These are phyloP conservation scores for Phytophthora cajani DNA, from an alignment of 352 stramenopile genomes.

Conservation along the genomic window DNA sequence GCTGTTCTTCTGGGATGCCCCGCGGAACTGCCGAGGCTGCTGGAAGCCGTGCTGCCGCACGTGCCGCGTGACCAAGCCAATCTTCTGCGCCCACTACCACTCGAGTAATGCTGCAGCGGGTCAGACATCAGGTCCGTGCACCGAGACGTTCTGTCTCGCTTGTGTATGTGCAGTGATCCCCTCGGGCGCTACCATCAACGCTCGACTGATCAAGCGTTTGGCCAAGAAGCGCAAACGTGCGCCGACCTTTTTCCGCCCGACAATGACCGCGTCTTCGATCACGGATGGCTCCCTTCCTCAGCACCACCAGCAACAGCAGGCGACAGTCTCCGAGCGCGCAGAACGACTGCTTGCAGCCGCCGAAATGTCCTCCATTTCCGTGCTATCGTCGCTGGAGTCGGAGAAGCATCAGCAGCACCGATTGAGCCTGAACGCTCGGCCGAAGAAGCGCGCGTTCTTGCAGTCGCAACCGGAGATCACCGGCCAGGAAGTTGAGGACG, in stretches of 20 bases:
- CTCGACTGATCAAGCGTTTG: constrained; percentile 64
- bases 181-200: constrained; percentile 68
- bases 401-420: constrained; percentile 74
- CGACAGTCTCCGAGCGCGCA: constrained; percentile 20
- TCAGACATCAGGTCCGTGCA: constrained; percentile 50
- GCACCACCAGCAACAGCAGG: constrained; percentile 5
- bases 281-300: constrained; percentile 35
- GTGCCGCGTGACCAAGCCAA: constrained; percentile 72
- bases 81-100: constrained; percentile 80
- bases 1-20: constrained; percentile 74
- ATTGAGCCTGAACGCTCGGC: constrained; percentile 53
- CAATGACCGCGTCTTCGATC: constrained; percentile 45
- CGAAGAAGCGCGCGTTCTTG: constrained; percentile 36
- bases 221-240: constrained; percentile 67
- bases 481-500: constrained; percentile 10
- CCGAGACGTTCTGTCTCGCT: constrained; percentile 77
- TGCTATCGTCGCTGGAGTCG: constrained; percentile 70
- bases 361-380: constrained; percentile 71
- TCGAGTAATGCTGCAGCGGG: constrained; percentile 25
- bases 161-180: constrained; percentile 78
- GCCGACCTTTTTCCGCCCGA: constrained; percentile 38
- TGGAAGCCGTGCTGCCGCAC: constrained; percentile 70
- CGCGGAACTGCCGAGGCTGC: constrained; percentile 67
- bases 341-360: constrained; percentile 30
- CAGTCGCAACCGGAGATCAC: constrained; percentile 16